Percentiles rank a stretch among this genome's conserved stretches.
These are phyloP conservation scores for Pseudognaphalium luteoalbum DNA, from an alignment of 129 eudicot genomes.

Conservation along the genomic window DNA sequence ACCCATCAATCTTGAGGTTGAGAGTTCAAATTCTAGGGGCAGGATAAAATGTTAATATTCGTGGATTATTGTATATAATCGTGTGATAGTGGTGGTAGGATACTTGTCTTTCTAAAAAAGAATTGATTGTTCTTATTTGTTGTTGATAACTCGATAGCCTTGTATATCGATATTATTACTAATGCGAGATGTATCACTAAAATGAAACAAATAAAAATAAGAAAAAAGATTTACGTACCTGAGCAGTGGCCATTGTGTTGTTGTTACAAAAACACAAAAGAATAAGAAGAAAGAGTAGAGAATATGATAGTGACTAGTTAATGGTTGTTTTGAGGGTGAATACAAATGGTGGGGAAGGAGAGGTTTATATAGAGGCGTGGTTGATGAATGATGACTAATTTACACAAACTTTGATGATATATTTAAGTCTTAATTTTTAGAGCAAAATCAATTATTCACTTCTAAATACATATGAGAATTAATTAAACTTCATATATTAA, in stretches of 20 bases:
- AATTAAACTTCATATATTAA: no score
- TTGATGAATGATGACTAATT: conserved; percentile 21
- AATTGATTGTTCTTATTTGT: no score
- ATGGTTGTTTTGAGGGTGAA: conserved; percentile 30
- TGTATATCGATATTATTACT: background rate
- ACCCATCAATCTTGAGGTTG: no score
- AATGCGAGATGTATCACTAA: no score
- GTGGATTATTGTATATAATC: no score
- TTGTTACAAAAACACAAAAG: background rate
- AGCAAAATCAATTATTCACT: no score
- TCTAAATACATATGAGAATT: no score
- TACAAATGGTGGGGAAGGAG: conserved; percentile 20
- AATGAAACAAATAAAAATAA: background rate
- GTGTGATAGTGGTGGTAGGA: no score
- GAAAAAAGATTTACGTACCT: conserved; percentile 27
- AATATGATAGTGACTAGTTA: conserved; percentile 12
- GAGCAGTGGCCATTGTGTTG: conserved; percentile 49
- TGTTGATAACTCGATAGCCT: background rate
- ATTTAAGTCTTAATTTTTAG: background rate
- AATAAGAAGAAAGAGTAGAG: background rate
- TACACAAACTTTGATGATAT: background rate
- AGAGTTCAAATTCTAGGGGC: no score
- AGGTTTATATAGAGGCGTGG: conserved; percentile 38
- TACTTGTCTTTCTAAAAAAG: no score
- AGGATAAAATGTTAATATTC: no score